These are phyloP conservation scores for Umbelopsis ramanniana DNA, from an alignment of 192 early-diverging fungal genomes.

Conservation along the genomic window DNA sequence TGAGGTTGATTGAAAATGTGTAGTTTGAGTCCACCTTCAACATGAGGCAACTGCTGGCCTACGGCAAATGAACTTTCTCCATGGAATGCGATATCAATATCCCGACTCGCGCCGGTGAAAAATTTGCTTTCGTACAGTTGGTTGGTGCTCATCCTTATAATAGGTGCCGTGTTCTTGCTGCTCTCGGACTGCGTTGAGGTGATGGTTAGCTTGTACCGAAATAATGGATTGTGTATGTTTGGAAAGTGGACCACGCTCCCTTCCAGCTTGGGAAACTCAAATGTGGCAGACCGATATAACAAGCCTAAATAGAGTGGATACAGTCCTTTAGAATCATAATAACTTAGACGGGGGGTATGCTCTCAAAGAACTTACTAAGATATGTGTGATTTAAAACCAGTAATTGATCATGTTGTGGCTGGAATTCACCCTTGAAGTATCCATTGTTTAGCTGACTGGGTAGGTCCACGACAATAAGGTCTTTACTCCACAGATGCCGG, in stretches of 20 bases:
- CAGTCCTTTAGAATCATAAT: not conserved
- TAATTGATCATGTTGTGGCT: not conserved
- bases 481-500: not conserved
- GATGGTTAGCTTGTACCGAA: not conserved
- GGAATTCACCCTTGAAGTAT: not conserved
- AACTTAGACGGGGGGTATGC: not conserved
- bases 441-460: not conserved
- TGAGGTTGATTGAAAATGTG: conserved; percentile 1
- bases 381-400: not conserved
- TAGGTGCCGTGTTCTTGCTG: not conserved
- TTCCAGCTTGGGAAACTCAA: conserved; percentile 2
- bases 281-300: not conserved
- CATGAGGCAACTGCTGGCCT: not conserved
- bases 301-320: not conserved
- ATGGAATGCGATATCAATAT: not conserved
- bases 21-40: not conserved
- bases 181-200: not conserved
- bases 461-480: not conserved
- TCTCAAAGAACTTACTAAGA: not conserved
- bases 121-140: not conserved
- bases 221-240: not conserved
- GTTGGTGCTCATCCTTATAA: not conserved
- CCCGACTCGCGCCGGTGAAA: not conserved
- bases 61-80: conserved; percentile 3
- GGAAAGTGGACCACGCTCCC: not conserved